These are phyloP conservation scores for Irpex lacteus DNA, from an alignment of 1,284 basidiomycete species.

Conservation along the genomic window DNA sequence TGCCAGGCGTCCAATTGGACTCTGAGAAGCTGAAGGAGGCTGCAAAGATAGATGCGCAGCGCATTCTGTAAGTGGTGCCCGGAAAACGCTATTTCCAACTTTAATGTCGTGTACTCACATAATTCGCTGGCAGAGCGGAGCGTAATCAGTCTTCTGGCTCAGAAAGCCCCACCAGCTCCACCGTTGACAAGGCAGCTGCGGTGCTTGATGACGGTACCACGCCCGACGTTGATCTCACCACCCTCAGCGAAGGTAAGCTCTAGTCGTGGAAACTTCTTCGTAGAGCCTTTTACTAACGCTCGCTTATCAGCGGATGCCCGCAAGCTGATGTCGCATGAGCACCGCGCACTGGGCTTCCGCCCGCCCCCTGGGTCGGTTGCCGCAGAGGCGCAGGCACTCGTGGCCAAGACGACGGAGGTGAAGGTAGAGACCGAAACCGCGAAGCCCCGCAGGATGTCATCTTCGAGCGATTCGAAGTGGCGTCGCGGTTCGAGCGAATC, in stretches of 20 bases:
- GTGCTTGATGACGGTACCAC: conserved; percentile 6
- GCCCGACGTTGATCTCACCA: conserved; percentile 24
- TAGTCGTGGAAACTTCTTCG: background rate
- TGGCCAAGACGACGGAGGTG: conserved; percentile 11
- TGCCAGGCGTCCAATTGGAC: conserved; percentile 16
- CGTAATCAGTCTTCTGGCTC: conserved; percentile 13
- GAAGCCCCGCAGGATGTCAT: background rate
- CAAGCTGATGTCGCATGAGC: conserved; percentile 31
- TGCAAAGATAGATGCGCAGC: conserved; percentile 27
- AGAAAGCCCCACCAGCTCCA: conserved; percentile 11
- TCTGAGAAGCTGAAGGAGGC: conserved; percentile 25
- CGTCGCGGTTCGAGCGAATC: background rate
- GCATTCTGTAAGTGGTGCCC: conserved; percentile 22
- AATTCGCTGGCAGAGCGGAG: conserved; percentile 18
- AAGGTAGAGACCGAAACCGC: background rate
- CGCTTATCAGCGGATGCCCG: conserved; percentile 24
- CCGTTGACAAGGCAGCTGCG: conserved; percentile 11
- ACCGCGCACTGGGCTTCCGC: conserved; percentile 31
- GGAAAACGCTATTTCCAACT: background rate
- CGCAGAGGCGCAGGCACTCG: conserved; percentile 12
- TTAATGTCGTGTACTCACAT: background rate
- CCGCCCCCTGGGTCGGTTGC: conserved; percentile 15
- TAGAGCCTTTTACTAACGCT: background rate
- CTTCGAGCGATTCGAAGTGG: background rate
- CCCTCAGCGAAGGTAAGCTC: conserved; percentile 22